Evolutionary conservation across 768 basidiomycete species (phyloP).

Genomic region (Amanita pseudoporphyria): DNA sequence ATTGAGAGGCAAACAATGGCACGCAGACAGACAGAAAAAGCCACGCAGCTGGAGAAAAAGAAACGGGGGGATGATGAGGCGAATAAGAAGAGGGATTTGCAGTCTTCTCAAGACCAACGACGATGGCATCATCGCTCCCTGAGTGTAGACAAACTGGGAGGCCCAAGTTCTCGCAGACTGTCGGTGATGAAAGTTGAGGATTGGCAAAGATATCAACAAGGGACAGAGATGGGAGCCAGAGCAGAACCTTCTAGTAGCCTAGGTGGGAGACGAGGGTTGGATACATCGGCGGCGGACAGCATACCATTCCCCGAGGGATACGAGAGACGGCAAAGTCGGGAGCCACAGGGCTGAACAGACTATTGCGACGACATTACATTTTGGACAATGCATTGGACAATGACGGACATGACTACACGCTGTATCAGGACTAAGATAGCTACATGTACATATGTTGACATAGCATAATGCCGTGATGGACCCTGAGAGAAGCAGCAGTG

Average conservation of each 20-base stretch:
- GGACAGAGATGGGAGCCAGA: conserved; percentile 21
- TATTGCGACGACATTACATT: conserved; percentile 1
- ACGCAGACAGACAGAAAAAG: conserved; percentile 65
- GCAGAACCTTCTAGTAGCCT: conserved; percentile 18
- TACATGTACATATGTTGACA: conserved; percentile 8
- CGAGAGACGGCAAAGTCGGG: too few species aligned
- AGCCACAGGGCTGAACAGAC: conserved; percentile 6
- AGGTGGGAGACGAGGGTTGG: neutral
- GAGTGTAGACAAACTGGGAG: conserved; percentile 55
- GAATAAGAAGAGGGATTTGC: conserved; percentile 24
- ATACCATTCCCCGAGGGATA: conserved; percentile 51
- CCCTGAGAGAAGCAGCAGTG: conserved; percentile 3
- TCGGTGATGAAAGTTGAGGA: conserved; percentile 79
- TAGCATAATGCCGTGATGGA: conserved; percentile 1
- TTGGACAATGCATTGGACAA: conserved; percentile 2
- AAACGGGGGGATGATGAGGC: conserved; percentile 34
- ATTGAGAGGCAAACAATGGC: conserved; percentile 68
- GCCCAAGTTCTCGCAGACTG: conserved; percentile 46
- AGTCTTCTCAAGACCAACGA: conserved; percentile 23
- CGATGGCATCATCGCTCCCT: conserved; percentile 40
- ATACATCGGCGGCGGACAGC: conserved; percentile 15
- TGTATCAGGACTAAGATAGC: conserved; percentile 5
- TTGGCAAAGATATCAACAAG: conserved; percentile 70
- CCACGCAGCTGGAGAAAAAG: conserved; percentile 42
- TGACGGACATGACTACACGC: conserved; percentile 3